phyloP scores from a whole-genome alignment of 176 grass and related monocot species.

The Elaeis guineensis region DNA sequence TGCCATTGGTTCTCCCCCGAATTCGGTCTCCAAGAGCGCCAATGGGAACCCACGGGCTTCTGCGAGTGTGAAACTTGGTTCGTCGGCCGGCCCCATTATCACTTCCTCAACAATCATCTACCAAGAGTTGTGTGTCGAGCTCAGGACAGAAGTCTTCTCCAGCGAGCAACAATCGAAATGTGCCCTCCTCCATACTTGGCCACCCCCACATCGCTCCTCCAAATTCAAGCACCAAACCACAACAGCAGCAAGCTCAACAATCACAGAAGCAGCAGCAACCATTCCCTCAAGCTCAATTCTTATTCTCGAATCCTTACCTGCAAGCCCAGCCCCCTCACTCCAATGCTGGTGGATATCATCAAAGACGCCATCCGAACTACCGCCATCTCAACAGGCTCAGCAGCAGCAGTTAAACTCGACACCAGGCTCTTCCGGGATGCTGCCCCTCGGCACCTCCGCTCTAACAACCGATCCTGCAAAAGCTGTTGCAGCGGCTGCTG shows the following conservation, averaged over 20 bases:
- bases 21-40: slow-evolving; percentile 69
- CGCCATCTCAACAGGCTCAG: slow-evolving; percentile 13
- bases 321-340: slow-evolving; percentile 25
- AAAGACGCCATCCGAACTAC: slow-evolving; percentile 35
- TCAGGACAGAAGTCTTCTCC: slow-evolving; percentile 40
- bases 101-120: slow-evolving; percentile 47
- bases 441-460: slow-evolving; percentile 18
- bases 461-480: slow-evolving; percentile 32
- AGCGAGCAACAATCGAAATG: slow-evolving; percentile 35
- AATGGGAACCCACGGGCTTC: slow-evolving; percentile 56
- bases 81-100: slow-evolving; percentile 23
- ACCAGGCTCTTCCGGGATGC: slow-evolving; percentile 11
- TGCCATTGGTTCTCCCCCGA: slow-evolving; percentile 57
- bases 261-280: slow-evolving; percentile 35
- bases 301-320: slow-evolving; percentile 40
- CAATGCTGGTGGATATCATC: slow-evolving; percentile 42
- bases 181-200: slow-evolving; percentile 66
- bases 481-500: not conserved
- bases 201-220: slow-evolving; percentile 40
- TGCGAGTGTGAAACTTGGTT: slow-evolving; percentile 46
- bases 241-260: slow-evolving; percentile 30
- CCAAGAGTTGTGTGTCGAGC: slow-evolving; percentile 46
- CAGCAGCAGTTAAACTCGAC: slow-evolving; percentile 33
- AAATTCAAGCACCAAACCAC: slow-evolving; percentile 36
- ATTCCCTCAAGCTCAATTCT: slow-evolving; percentile 42